Conservation (phyloP, 2,329 filamentous ascomycete genomes). For the Fusarium chaquense region DNA sequence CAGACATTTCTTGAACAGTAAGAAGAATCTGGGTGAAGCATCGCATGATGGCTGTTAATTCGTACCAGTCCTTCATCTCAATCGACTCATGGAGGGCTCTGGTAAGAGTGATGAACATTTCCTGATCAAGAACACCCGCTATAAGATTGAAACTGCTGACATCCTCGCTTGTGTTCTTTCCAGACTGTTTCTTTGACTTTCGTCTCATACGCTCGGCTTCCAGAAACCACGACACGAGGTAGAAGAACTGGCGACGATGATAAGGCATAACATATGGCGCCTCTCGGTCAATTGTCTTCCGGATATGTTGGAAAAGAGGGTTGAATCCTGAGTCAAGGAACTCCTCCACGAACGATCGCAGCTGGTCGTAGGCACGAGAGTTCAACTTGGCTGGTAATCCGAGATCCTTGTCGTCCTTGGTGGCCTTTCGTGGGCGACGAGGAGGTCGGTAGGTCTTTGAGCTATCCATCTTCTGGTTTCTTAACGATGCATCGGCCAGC, state of each 20-base stretch:
- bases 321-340: constrained; percentile 98
- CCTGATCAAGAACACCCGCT: constrained; percentile 90
- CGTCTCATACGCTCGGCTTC: constrained; percentile 83
- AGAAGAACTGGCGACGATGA: constrained; percentile 90
- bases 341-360: constrained; percentile 87
- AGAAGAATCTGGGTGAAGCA: constrained; percentile 95
- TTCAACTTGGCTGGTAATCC: constrained; percentile 79
- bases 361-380: constrained; percentile 76
- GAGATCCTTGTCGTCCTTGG: constrained; percentile 78
- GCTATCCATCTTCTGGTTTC: constrained; percentile 89
- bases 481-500: constrained; percentile 76
- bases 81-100: constrained; percentile 82
- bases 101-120: constrained; percentile 92
- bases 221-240: constrained; percentile 92
- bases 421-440: constrained; percentile 69
- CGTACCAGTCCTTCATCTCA: constrained; percentile 88
- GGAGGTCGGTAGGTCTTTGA: constrained; percentile 92
- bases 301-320: constrained; percentile 84
- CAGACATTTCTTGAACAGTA: constrained; percentile 92
- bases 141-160: constrained; percentile 86
- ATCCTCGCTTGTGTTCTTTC: constrained; percentile 62
- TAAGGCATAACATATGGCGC: constrained; percentile 82
- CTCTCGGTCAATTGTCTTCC: constrained; percentile 91
- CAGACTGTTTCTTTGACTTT: constrained; percentile 66
- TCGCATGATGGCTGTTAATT: constrained; percentile 87